A percentile compares a stretch with the other conserved stretches of the same genome.
phyloP scores from a whole-genome alignment of 1,139 yeast genomes.

The Nakaseomyces kungkrabaensis region DNA sequence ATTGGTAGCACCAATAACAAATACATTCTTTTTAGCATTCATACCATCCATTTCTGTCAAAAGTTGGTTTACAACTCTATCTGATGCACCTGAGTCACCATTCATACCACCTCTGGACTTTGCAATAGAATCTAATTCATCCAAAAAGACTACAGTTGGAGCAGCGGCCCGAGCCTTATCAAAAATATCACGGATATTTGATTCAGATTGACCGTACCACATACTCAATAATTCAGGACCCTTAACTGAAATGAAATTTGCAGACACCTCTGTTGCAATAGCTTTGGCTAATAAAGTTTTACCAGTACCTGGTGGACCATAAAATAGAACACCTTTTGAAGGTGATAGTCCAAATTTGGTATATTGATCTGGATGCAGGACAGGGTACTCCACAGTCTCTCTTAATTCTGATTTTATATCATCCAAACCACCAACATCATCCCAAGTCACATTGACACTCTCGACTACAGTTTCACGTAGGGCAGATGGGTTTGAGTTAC shows the following conservation, averaged over 20 bases:
- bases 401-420: constrained; percentile 90
- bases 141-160: constrained; percentile 93
- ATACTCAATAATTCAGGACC: no score
- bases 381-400: constrained; percentile 98
- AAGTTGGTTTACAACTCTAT: constrained; percentile 95
- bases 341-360: no score
- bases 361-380: constrained; percentile 95
- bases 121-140: constrained; percentile 95
- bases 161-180: constrained; percentile 99
- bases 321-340: constrained; percentile 47
- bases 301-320: constrained; percentile 99
- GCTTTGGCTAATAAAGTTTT: constrained; percentile 95
- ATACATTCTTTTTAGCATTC: constrained; percentile 97
- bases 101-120: constrained; percentile 89
- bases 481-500: constrained; percentile 97
- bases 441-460: constrained; percentile 95
- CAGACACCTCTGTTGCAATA: constrained; percentile 81
- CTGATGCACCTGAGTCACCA: constrained; percentile 97
- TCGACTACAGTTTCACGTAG: constrained; percentile 98
- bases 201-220: constrained; percentile 87
- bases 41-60: constrained; percentile 99
- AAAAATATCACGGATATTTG: constrained; percentile 91
- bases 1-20: constrained; percentile 97
- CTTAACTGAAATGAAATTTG: no score
- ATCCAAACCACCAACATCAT: constrained; percentile 78